These are phyloP conservation scores for Diaporthe aspalathi DNA, from an alignment of 2,329 filamentous ascomycete genomes.

Conservation along the genomic window DNA sequence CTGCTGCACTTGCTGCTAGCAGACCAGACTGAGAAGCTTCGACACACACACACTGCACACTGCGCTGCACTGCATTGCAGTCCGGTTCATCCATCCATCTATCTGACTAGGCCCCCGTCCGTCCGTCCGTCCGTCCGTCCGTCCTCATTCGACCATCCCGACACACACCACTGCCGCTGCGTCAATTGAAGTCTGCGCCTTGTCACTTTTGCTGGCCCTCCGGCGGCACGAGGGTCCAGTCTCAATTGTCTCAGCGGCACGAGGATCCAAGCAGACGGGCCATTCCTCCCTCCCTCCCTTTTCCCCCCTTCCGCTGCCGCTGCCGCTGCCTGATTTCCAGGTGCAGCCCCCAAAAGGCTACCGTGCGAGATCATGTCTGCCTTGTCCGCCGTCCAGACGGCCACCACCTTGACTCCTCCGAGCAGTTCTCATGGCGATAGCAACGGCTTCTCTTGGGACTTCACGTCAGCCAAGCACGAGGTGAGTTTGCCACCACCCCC, in stretches of 20 bases:
- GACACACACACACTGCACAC: no score
- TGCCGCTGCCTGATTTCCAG: slow-evolving; percentile 28
- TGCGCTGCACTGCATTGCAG: background rate
- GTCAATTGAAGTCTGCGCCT: slow-evolving; percentile 31
- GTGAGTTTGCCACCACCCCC: slow-evolving; percentile 48
- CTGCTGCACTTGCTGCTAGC: slow-evolving; percentile 19
- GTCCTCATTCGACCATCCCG: slow-evolving; percentile 7
- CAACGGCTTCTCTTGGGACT: slow-evolving; percentile 59
- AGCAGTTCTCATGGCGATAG: slow-evolving; percentile 62
- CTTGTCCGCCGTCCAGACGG: slow-evolving; percentile 62
- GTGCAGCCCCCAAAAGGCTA: slow-evolving; percentile 20
- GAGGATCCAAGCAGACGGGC: slow-evolving; percentile 24
- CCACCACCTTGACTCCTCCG: slow-evolving; percentile 61
- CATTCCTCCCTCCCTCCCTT: background rate
- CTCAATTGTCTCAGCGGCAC: slow-evolving; percentile 36
- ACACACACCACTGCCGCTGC: slow-evolving; percentile 25
- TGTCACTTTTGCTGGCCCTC: slow-evolving; percentile 21
- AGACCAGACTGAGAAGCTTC: slow-evolving; percentile 18
- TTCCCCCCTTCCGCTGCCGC: background rate
- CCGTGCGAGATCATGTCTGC: slow-evolving; percentile 58
- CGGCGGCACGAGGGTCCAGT: slow-evolving; percentile 26
- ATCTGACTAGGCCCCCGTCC: slow-evolving; percentile 1
- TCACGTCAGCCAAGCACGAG: slow-evolving; percentile 49
- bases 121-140: background rate
- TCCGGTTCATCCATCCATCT: background rate